Percentiles rank a stretch among this genome's conserved stretches.
These are phyloP conservation scores for Jaminaea rosea DNA, from an alignment of 1,284 basidiomycete genomes.

Conservation along the genomic window DNA sequence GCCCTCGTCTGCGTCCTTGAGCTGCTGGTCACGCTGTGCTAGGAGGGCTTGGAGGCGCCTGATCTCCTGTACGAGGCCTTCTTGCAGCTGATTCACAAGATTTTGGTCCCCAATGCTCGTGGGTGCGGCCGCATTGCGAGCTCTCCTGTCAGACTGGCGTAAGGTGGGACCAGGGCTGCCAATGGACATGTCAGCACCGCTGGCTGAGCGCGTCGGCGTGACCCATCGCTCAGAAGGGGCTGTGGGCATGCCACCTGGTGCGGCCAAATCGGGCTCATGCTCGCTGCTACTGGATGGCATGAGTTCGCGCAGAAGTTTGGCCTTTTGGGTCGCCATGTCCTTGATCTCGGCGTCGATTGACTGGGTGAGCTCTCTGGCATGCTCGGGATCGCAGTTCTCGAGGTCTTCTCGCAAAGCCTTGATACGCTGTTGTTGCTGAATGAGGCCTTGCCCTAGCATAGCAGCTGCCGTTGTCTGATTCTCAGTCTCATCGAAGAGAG, in stretches of 20 bases:
- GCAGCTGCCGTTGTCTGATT: conserved; percentile 35
- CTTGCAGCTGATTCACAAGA: conserved; percentile 37
- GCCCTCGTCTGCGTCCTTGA: conserved; percentile 4
- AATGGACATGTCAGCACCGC: conserved; percentile 7
- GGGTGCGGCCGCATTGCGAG: conserved; percentile 31
- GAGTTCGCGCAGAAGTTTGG: conserved; percentile 20
- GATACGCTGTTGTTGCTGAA: conserved; percentile 30
- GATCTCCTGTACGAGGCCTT: conserved; percentile 31
- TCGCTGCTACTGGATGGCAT: conserved; percentile 14
- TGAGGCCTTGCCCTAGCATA: conserved; percentile 33
- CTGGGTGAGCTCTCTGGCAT: conserved; percentile 16
- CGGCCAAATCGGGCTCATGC: conserved; percentile 5
- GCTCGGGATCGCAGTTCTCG: conserved; percentile 12
- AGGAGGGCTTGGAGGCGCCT: conserved; percentile 29
- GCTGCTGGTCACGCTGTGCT: conserved; percentile 28
- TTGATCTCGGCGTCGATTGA: conserved; percentile 28
- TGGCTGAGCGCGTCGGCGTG: conserved; percentile 7
- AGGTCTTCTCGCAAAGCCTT: conserved; percentile 30
- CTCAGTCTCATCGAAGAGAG: conserved; percentile 23
- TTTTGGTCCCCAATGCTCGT: conserved; percentile 25
- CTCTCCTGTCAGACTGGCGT: conserved; percentile 23
- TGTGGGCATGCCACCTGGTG: background rate
- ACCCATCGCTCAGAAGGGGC: background rate
- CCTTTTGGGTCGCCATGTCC: conserved; percentile 24
- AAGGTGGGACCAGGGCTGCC: conserved; percentile 16